Evolutionary conservation across 169 alveolate genomes (phyloP), one percentile per base, ranked within the genome.

Genomic region (Eimeria brunetti): DNA sequence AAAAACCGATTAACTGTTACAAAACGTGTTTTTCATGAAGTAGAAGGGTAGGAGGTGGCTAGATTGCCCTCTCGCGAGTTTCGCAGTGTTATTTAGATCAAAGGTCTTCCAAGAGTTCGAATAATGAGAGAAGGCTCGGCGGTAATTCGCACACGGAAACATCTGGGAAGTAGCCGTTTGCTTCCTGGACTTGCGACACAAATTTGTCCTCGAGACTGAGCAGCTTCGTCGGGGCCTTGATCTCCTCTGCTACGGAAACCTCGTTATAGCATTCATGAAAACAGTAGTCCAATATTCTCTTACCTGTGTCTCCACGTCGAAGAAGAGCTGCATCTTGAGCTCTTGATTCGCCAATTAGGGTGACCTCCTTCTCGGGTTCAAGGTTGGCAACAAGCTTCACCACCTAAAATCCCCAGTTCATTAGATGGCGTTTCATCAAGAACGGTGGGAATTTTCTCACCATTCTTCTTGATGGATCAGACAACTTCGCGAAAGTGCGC

Each of bases 121-220:
- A 86, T 16, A 86, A 56, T 11, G 93, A 86, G 71, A 93, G 94
- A 64, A 84, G 89, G 88, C 96, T 93, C 9, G 96, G 88, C 11
- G 92, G 88, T 16, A 93, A 89, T 71, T 93, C 96, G 73, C 96
- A 93, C 38, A 93, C 93, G 18, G 96, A 81, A 49, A 93, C 93
- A 41, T 93, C 94, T 2, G 96, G 96, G 88, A 81, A 93, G 76
- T 73, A 93, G 76, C 92, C 96, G 38, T 69, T 83, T 11, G 76
- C 93, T 38, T 84, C 51, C 33, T 83, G 96, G 18, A 60, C 89
- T 58, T 84, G 85, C 38, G 93, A 83, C 33, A 93, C 93, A 5
- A 88, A 46, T 64, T 84, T 62, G 75, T 81, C 93, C 41, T 93
- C 96, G 64, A 93, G 88, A 60, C 75, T 93, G 22, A 81, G 78